A percentile compares a stretch with the other conserved stretches of the same genome.
Conservation (phyloP, 495 filamentous ascomycete genomes). For the Hypoxylon fuscum region DNA sequence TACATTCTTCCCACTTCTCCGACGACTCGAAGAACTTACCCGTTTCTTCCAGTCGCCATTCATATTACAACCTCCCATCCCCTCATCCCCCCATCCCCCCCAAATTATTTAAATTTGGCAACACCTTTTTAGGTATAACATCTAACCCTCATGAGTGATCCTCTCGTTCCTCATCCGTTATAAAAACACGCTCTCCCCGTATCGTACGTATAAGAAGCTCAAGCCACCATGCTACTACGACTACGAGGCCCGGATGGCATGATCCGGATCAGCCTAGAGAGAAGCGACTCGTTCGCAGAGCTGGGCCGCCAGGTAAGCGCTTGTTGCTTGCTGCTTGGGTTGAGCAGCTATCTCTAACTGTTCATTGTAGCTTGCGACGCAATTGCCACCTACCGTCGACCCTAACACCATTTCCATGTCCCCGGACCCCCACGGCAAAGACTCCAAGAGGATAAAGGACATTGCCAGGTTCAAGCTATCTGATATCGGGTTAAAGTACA, state of each 20-base stretch:
- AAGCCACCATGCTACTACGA: constrained; percentile 68
- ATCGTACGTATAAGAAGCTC: not conserved
- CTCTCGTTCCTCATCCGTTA: constrained; percentile 6
- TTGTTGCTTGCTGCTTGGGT: not conserved
- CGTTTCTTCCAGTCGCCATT: too few species aligned
- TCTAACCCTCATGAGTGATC: not conserved
- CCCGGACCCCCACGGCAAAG: constrained; percentile 77
- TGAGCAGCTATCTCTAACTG: constrained; percentile 26
- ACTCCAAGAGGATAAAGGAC: constrained; percentile 72
- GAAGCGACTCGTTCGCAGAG: constrained; percentile 60
- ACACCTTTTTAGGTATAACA: not conserved
- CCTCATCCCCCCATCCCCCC: too few species aligned
- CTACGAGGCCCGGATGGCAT: constrained; percentile 76
- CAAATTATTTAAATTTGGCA: too few species aligned
- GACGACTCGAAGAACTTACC: too few species aligned
- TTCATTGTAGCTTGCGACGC: constrained; percentile 49
- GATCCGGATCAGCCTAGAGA: constrained; percentile 71
- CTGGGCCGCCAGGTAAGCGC: constrained; percentile 59
- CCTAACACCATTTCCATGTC: constrained; percentile 80
- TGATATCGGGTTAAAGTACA: constrained; percentile 77
- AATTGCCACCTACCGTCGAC: constrained; percentile 68
- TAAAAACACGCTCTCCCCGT: constrained; percentile 15
- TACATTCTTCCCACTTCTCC: constrained; percentile 19
- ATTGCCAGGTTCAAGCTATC: constrained; percentile 73
- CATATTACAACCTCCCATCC: too few species aligned